Base-by-base conservation (phyloP, 202 grass and related monocot species). In the Elaeis oleifera region DNA sequence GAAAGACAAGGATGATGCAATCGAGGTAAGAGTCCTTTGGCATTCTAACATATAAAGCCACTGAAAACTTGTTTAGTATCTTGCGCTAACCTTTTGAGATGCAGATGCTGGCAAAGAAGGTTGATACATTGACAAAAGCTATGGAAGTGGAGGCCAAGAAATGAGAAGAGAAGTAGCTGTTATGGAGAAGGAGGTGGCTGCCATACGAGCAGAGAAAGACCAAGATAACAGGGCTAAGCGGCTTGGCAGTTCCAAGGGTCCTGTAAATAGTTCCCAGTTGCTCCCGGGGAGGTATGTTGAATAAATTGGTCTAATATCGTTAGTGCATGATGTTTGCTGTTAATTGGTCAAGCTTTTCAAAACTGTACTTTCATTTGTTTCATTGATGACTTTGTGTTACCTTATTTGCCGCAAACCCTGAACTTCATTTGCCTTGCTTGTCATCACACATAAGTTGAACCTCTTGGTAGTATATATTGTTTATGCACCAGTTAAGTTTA, bases 1-100 rank as follows among this genome's bases (percentile, higher is more conserved):
- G 52, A 96, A 91, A 75, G 92, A 96, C 63, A 91, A 96, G 74
- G 92, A 91, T 55, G 92, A 96, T 5, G 92, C 81, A 16, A 80
- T 89, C 57, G 92, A 96, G 92, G 92, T 96, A 85, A 70, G 5
- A 61, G 22, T 73, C 52, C 57, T 32, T 73, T 57, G 19, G 8
- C 16, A 15, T 74, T 36, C 8, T 44, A 44, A 44, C 8, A 44
- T 39, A 13, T 11, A 39, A 11, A 13, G 36, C 36, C 6, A 44
- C 36, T 11, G 11, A 0, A 1, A 44, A 44, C 36, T 44, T 44
- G 36, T 44, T 44, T 44, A 13, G 11, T 13, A 44, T 44, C 7
- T 44, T 44, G 36, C 14, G 36, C 36, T 44, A 44, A 44, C 36
- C 36, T 44, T 44, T 44, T 13, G 36, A 44, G 36, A 44, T 44